Evolutionary conservation across 441 rosid genomes (phyloP), one percentile per base, ranked within the genome.

Genomic region (Pelargonium australe): DNA sequence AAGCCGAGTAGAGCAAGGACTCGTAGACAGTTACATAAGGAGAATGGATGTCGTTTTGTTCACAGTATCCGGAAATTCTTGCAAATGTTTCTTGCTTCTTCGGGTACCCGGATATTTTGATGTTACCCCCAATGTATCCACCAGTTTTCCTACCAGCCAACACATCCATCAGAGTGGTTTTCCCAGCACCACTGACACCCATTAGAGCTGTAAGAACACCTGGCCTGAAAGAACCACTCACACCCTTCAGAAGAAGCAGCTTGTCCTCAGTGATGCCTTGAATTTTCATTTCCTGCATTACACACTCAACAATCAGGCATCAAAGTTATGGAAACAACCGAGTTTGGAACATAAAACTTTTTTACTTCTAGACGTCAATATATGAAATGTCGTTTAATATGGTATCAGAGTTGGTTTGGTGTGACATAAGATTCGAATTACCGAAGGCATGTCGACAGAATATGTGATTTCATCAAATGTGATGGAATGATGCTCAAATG

Each of bases 171-270:
- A 89, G 69, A 70, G 95, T 89, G 12, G 95, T 87, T 79, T 87
- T 93, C 2, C 97, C 97, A 23, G 97, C 97, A 4, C 98, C 98
- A 34, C 92, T 89, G 37, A 87, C 92, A 43, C 98, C 98, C 97
- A 93, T 93, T 68, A 91, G 77, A 69, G 98, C 96, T n/a, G 97
- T 90, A 13, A 92, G 92, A 67, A 92, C 91, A 1, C 98, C 98
- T 10, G 97, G 98, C 82, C 94, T 84, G 73, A 92, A 92, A 65
- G 92, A 83, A 43, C 98, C 96, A 70, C 85, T 93, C 28, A 92
- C 87, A 5, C 89, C 88, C 69, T 85, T 90, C 71, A 92, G 66
- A 31, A 92, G 83, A 23, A 78, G 85, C 76, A 93, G 79, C 67
- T 65, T 85, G 65, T 86, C 86, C 17, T 80, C 90, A 4, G n/a